A percentile compares a stretch with the other conserved stretches of the same genome.
phyloP scores from a whole-genome alignment of 129 eudicot species.

The Arctium minus region DNA sequence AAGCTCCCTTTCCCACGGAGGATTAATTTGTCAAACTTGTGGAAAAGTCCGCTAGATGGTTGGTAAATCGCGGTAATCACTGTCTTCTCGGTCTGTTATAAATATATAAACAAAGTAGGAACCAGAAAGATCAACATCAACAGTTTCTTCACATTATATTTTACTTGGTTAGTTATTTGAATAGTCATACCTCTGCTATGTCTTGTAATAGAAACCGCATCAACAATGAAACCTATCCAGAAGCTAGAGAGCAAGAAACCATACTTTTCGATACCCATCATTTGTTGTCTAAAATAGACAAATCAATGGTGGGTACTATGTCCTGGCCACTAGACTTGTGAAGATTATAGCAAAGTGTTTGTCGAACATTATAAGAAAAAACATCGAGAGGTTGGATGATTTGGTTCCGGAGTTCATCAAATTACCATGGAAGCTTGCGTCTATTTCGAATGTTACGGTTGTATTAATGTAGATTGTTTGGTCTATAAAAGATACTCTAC shows the following conservation, averaged over 20 bases:
- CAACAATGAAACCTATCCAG: too few species aligned
- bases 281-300: too few species aligned
- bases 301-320: too few species aligned
- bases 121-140: not conserved
- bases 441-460: not conserved
- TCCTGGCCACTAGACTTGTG: too few species aligned
- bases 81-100: slow-evolving; percentile 26
- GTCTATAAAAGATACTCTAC: not conserved
- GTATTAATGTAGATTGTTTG: not conserved
- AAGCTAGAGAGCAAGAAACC: too few species aligned
- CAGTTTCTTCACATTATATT: not conserved
- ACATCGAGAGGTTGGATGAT: not conserved
- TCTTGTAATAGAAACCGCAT: slow-evolving; percentile 19
- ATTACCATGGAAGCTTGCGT: not conserved
- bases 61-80: slow-evolving; percentile 50
- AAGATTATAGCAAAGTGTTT: too few species aligned
- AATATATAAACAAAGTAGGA: not conserved
- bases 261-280: too few species aligned
- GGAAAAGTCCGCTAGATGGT: slow-evolving; percentile 48
- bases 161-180: not conserved
- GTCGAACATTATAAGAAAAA: not conserved
- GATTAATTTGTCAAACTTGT: slow-evolving; percentile 44
- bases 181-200: slow-evolving; percentile 36
- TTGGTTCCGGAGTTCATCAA: not conserved
- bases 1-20: slow-evolving; percentile 41